phyloP scores from a whole-genome alignment of 1,139 yeast species.

The Debaryomyces udenii region DNA sequence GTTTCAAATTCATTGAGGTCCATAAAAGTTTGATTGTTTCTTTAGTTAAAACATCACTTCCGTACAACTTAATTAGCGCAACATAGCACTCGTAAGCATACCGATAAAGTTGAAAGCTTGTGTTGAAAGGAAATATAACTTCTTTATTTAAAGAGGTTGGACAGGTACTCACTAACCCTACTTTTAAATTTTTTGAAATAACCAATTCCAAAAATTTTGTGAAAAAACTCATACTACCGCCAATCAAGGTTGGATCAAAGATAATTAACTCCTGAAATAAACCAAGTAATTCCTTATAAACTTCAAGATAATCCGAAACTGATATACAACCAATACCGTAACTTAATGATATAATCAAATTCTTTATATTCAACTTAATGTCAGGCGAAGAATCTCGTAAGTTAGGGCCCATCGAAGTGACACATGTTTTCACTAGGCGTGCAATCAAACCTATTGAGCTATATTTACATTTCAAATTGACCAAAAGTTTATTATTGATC shows the following conservation, averaged over 20 bases:
- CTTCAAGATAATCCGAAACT: conserved; percentile 30
- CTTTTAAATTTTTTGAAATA: conserved; percentile 41
- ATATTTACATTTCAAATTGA: conserved; percentile 35
- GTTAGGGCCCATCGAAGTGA: conserved; percentile 46
- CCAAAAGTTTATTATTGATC: conserved; percentile 24
- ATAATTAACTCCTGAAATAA: conserved; percentile 45
- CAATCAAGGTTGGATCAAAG: conserved; percentile 41
- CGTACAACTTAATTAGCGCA: conserved; percentile 44
- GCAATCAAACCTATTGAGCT: conserved; percentile 28
- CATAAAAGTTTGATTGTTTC: conserved; percentile 43
- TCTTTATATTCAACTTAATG: conserved; percentile 29
- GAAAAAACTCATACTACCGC: conserved; percentile 35
- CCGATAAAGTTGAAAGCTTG: conserved; percentile 38
- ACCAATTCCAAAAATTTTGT: conserved; percentile 34
- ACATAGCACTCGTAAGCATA: conserved; percentile 44
- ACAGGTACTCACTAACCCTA: conserved; percentile 36
- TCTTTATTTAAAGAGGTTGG: conserved; percentile 41
- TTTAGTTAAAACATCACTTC: conserved; percentile 35
- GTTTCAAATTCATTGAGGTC: conserved; percentile 48
- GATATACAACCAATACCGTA: conserved; percentile 38
- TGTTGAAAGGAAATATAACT: conserved; percentile 43
- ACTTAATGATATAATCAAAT: conserved; percentile 34
- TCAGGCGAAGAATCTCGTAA: conserved; percentile 27
- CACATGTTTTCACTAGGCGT: conserved; percentile 31
- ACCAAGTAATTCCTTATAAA: conserved; percentile 30